phyloP scores from a whole-genome alignment of 768 basidiomycete species.

The Steccherinum ochraceum region DNA sequence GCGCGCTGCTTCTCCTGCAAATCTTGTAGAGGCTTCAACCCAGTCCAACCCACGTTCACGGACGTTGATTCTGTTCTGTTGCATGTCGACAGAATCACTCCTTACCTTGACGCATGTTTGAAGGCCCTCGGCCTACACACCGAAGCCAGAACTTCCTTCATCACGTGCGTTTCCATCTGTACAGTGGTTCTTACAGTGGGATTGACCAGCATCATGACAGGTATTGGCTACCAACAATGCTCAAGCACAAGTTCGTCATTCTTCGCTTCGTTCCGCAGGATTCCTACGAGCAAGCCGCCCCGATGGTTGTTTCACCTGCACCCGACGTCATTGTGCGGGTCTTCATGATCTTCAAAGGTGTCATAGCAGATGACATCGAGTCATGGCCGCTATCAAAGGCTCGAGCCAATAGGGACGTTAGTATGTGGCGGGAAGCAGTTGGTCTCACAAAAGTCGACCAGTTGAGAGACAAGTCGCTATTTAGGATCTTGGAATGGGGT shows the following conservation, averaged over 20 bases:
- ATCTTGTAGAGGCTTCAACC: too few relatives aligned
- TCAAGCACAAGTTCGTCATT: conserved; percentile 33
- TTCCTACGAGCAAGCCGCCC: conserved; percentile 34
- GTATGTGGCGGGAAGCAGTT: conserved; percentile 28
- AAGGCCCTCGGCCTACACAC: conserved; percentile 31
- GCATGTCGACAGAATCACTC: neutral
- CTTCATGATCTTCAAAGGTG: conserved; percentile 42
- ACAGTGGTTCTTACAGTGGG: too few relatives aligned
- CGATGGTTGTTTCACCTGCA: conserved; percentile 29
- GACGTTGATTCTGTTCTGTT: neutral
- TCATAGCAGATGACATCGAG: conserved; percentile 17
- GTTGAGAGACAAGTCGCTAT: conserved; percentile 22
- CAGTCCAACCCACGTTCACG: neutral
- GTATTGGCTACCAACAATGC: conserved; percentile 41
- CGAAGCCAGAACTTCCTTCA: conserved; percentile 39
- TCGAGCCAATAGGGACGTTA: conserved; percentile 14
- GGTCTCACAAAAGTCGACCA: conserved; percentile 24
- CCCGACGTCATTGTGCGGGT: conserved; percentile 39
- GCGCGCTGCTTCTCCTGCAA: neutral
- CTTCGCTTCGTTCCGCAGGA: conserved; percentile 40
- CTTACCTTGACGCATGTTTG: neutral
- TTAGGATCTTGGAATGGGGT: conserved; percentile 42
- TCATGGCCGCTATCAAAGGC: conserved; percentile 25
- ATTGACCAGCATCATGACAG: too few relatives aligned
- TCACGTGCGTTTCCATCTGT: conserved; percentile 24